Conservation (phyloP, 179 eudicot species). For the Camellia oleifera region DNA sequence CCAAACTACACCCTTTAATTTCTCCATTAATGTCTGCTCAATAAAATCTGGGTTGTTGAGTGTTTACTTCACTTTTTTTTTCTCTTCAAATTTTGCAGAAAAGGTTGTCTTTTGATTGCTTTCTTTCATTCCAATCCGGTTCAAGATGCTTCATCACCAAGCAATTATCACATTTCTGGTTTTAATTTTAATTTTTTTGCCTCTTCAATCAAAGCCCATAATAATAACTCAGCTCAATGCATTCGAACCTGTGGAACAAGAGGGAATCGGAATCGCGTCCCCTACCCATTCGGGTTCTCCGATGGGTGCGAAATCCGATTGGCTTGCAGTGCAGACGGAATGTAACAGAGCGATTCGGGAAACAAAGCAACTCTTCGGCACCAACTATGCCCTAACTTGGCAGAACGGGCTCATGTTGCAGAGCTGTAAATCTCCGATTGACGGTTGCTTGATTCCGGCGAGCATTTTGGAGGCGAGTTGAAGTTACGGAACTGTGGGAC, state of each 20-base stretch:
- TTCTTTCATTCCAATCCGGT: neutral
- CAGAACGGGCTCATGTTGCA: conserved; percentile 44
- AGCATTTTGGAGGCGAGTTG: conserved; percentile 25
- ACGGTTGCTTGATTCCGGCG: conserved; percentile 39
- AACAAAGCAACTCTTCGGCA: conserved; percentile 24
- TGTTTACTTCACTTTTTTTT: neutral
- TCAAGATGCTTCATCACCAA: neutral
- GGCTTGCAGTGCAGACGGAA: conserved; percentile 34
- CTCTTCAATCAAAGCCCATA: neutral
- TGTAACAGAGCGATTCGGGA: conserved; percentile 45
- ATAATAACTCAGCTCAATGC: conserved; percentile 18
- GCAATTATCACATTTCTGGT: neutral
- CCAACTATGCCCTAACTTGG: conserved; percentile 36
- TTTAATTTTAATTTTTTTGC: neutral
- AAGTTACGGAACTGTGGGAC: conserved; percentile 14
- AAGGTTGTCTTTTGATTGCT: neutral
- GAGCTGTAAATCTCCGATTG: conserved; percentile 26
- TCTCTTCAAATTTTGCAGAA: neutral
- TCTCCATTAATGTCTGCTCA: neutral
- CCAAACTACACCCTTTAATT: conserved; percentile 26
- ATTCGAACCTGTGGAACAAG: conserved; percentile 30
- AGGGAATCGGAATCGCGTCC: conserved; percentile 13
- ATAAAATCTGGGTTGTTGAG: neutral
- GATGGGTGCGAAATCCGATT: conserved; percentile 39
- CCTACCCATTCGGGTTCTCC: conserved; percentile 75